Base-by-base conservation (phyloP, 148 eudicot species). In the Vaccinium macrocarpon region DNA sequence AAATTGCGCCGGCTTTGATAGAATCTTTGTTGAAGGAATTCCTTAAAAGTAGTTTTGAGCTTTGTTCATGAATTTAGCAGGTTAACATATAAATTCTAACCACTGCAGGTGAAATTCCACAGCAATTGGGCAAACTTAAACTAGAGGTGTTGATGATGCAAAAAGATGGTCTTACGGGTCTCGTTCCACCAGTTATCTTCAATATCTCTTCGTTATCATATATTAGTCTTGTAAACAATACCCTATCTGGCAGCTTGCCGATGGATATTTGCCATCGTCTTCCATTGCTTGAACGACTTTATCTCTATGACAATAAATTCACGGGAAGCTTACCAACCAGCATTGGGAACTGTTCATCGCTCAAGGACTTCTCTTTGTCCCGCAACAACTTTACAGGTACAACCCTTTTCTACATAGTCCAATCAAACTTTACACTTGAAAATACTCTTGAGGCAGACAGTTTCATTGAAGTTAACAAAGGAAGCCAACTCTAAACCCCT, bases 121-220 rank as follows among this genome's bases (percentile, higher is more conserved):
- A 49, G 12, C 25, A 76, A 8, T 49, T 76, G 23, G 79, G 53
- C 50, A 29, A 76, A 76, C 55, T 46, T 46, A 42, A 42, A 49
- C 50, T 42, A 2, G 81, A 57, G 53, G 27, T 56, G 13, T 49
- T 86, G 42, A 3, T 3, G 55, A 35, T 83, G 29, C 46, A n/a
- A 12, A 23, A 62, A 29, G 77, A 57, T 23, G 14, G 53, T 9
- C 76, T 87, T 75, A 51, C 82, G 3, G 88, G 88, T 14, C 5
- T 49, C 13, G 82, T 87, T 59, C 84, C 86, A 27, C 21, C 56
- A 51, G 49, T 76, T 78, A 84, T 87, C 55, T 87, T 81, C 84
- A 87, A 87, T 81, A 81, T 84, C 8, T 84, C 88, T 9, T 57
- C 86, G 16, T 23, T 84, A 27, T 19, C 11, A 68, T 13, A 49